A percentile compares a stretch with the other conserved stretches of the same genome.
Evolutionary conservation across 2,329 filamentous ascomycete genomes (phyloP).

Genomic region (Arthrobotrys iridis): DNA sequence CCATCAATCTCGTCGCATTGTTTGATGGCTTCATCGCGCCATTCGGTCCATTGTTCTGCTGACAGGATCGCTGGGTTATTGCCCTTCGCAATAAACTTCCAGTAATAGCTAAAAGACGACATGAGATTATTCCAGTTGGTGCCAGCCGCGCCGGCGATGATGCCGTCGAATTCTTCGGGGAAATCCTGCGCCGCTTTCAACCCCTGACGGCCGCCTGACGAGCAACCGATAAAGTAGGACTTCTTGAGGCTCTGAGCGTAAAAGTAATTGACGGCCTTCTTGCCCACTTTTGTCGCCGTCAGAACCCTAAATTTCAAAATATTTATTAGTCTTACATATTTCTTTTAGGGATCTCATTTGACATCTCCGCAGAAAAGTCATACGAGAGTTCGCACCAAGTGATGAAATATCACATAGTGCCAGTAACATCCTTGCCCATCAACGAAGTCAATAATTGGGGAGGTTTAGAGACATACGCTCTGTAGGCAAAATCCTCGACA

Average conservation of each 20-base stretch:
- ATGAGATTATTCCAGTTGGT: conserved; percentile 64
- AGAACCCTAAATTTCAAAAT: conserved; percentile 1
- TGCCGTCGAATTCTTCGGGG: conserved; percentile 65
- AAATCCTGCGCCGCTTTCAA: conserved; percentile 64
- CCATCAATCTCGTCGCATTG: conserved; percentile 67
- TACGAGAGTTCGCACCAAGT: too few relatives aligned
- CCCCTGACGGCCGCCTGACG: conserved; percentile 65
- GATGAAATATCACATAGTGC: too few relatives aligned
- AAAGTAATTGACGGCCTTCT: conserved; percentile 24
- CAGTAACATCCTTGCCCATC: too few relatives aligned
- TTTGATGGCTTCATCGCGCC: conserved; percentile 61
- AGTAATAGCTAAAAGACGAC: conserved; percentile 63
- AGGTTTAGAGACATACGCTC: conserved; percentile 44
- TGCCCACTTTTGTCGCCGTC: conserved; percentile 25
- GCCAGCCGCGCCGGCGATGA: conserved; percentile 63
- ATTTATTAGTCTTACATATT: neutral
- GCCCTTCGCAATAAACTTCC: conserved; percentile 61
- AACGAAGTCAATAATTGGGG: too few relatives aligned
- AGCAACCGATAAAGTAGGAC: conserved; percentile 66
- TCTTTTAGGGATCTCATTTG: neutral
- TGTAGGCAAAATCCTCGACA: conserved; percentile 48
- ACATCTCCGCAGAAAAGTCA: neutral
- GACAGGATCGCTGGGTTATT: conserved; percentile 59
- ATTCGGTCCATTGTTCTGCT: conserved; percentile 59
- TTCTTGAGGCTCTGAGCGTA: conserved; percentile 58